A percentile compares a stretch with the other conserved stretches of the same genome.
phyloP scores from a whole-genome alignment of 202 grass and related monocot genomes.

The Bolboschoenoplectus hybrid region DNA sequence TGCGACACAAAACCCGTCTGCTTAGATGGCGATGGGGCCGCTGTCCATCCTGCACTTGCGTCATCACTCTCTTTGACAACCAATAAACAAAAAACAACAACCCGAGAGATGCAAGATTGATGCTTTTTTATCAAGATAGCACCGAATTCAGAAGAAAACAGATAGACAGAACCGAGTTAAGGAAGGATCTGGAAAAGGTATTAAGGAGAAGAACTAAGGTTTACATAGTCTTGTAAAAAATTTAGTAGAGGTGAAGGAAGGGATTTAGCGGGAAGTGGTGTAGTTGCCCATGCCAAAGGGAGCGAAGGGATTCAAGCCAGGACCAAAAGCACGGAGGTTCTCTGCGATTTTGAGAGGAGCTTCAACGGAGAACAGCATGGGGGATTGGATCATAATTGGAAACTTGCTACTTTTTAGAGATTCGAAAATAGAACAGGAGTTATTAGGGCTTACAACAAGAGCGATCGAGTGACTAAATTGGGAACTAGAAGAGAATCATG shows the following conservation, averaged over 20 bases:
- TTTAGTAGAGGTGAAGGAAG: slow-evolving; percentile 1
- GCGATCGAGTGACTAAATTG: slow-evolving; percentile 15
- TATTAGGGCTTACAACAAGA: background rate
- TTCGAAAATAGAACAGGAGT: background rate
- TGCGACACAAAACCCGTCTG: slow-evolving; percentile 48
- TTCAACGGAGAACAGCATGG: slow-evolving; percentile 50
- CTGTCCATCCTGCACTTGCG: slow-evolving; percentile 8
- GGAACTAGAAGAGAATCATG: slow-evolving; percentile 34
- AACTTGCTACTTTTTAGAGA: background rate
- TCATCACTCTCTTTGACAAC: slow-evolving; percentile 24
- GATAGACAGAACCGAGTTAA: slow-evolving; percentile 13
- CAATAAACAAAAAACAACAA: slow-evolving; percentile 11
- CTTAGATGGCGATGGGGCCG: slow-evolving; percentile 31
- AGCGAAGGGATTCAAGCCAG: slow-evolving; percentile 88
- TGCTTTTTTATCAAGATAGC: slow-evolving; percentile 12
- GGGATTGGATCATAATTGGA: slow-evolving; percentile 47
- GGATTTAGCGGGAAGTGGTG: slow-evolving; percentile 48
- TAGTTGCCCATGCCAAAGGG: slow-evolving; percentile 93
- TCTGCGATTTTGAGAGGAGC: slow-evolving; percentile 30
- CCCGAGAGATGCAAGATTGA: background rate
- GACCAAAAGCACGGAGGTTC: slow-evolving; percentile 74
- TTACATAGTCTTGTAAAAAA: slow-evolving; percentile 45
- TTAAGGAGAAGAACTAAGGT: slow-evolving; percentile 21
- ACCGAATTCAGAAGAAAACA: background rate
- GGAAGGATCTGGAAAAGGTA: background rate